Conservation (phyloP, 164 flowering plant species). For the Piper betle region DNA sequence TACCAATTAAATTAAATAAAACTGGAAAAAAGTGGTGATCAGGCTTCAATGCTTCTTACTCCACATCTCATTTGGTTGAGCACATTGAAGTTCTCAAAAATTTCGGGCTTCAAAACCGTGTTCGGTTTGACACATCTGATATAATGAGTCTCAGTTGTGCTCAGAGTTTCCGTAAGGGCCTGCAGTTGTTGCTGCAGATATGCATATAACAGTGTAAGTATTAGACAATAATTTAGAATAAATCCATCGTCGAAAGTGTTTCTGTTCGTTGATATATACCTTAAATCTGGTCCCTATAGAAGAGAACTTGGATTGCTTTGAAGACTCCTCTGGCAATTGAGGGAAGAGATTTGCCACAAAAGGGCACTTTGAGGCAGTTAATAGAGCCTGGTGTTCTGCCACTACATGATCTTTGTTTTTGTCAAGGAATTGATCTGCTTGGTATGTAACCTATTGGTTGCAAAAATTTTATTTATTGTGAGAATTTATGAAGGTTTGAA, state of each 20-base stretch:
- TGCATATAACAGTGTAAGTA: background rate
- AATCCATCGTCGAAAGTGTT: background rate
- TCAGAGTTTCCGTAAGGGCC: slow-evolving; percentile 71
- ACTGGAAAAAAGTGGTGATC: background rate
- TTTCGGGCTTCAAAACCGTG: slow-evolving; percentile 57
- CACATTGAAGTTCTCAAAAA: slow-evolving; percentile 67
- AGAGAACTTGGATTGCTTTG: slow-evolving; percentile 79
- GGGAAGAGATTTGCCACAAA: slow-evolving; percentile 74
- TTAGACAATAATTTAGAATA: slow-evolving; percentile 1
- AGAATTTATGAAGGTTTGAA: slow-evolving; percentile 1
- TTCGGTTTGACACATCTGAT: slow-evolving; percentile 86
- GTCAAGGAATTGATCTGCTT: slow-evolving; percentile 81
- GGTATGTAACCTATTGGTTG: slow-evolving; percentile 60
- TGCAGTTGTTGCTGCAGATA: slow-evolving; percentile 69
- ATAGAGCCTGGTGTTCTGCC: slow-evolving; percentile 75
- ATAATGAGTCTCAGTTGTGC: slow-evolving; percentile 73
- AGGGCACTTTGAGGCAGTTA: slow-evolving; percentile 45
- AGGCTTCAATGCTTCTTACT: slow-evolving; percentile 27
- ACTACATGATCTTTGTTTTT: slow-evolving; percentile 83
- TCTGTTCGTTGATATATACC: slow-evolving; percentile 20
- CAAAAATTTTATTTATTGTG: background rate
- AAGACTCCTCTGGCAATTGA: slow-evolving; percentile 56
- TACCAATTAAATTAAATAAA: background rate
- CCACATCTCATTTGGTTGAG: slow-evolving; percentile 75
- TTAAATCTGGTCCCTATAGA: slow-evolving; percentile 83